Base-by-base conservation (phyloP, 495 filamentous ascomycete genomes). In the Lasiosphaeriaceae sp. region DNA sequence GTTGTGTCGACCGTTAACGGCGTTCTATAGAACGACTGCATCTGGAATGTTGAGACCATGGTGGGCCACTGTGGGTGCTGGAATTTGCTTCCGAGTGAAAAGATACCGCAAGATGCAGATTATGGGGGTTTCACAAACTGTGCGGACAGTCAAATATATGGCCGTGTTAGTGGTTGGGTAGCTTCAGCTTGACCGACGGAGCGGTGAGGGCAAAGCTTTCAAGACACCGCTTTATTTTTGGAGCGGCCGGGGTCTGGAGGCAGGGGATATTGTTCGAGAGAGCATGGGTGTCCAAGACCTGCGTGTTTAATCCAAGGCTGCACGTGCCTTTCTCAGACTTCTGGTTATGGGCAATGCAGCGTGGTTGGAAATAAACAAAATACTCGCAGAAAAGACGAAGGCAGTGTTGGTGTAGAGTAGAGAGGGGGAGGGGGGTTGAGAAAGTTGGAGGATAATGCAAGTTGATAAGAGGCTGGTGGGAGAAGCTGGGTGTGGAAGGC, bases 21-120 rank as follows among this genome's bases (percentile, higher is more conserved):
- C 64, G 82, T 74, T 77, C 83, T 76, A 71, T 87, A 87, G 70
- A 78, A 86, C 60, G 86, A 79, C 72, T 74, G 72, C 72, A 80
- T 80, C 56, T 71, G 69, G 66, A 71, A 81, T 70, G 71, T 62
- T 64, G 77, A 76, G 64, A 74, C 77, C 79, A 81, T 81, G 65
- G 56, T 70, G 66, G 65, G 68, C 65, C 67, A 66, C 56, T 59
- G 53, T 47, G 50, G 56, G 56, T 55, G 51, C 50, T 48, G 54
- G 47, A 47, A 54, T 57, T 39, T 56, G 9, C 29, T 64, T 52
- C 45, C 41, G 16, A 22, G 23, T 17, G 26, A 37, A 53, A 53
- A 39, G 17, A 8, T 20, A 22, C 47, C 56, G 56, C 56, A 60
- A 57, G 31, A 21, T 53, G 51, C 49, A 55, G 50, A 31, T 35